These are phyloP conservation scores for Thermomyces lanuginosus DNA, from an alignment of 2,329 filamentous ascomycete genomes.

Conservation along the genomic window DNA sequence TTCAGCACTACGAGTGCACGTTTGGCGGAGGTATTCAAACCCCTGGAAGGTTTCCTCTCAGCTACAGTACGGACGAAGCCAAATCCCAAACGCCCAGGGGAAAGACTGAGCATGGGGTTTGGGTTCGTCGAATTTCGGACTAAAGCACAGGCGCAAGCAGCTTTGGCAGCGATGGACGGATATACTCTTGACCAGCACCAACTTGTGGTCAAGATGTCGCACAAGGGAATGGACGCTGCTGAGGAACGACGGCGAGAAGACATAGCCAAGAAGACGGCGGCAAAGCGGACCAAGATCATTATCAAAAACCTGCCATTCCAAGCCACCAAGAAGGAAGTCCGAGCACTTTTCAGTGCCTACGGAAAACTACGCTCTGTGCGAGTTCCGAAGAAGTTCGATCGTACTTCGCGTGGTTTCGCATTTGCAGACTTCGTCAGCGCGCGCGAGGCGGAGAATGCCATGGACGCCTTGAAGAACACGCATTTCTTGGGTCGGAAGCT, in stretches of 20 bases:
- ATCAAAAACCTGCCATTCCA: slow-evolving; percentile 98
- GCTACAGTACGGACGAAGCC: slow-evolving; percentile 84
- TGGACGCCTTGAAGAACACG: slow-evolving; percentile 80
- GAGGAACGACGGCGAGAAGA: slow-evolving; percentile 75
- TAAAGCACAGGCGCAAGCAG: slow-evolving; percentile 62
- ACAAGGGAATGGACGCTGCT: slow-evolving; percentile 72
- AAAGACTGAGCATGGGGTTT: slow-evolving; percentile 90
- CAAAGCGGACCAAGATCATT: slow-evolving; percentile 75
- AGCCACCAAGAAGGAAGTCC: slow-evolving; percentile 80
- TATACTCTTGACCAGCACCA: slow-evolving; percentile 75
- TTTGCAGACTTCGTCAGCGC: slow-evolving; percentile 92
- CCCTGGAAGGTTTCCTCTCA: slow-evolving; percentile 74
- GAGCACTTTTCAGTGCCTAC: slow-evolving; percentile 71
- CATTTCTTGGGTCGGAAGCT: slow-evolving; percentile 81
- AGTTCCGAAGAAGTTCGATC: slow-evolving; percentile 88
- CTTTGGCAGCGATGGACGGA: slow-evolving; percentile 73
- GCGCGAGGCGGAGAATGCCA: slow-evolving; percentile 76
- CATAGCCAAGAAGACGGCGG: slow-evolving; percentile 60
- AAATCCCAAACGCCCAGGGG: slow-evolving; percentile 76
- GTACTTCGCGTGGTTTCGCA: slow-evolving; percentile 75
- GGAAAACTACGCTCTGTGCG: slow-evolving; percentile 84
- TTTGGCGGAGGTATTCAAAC: slow-evolving; percentile 60
- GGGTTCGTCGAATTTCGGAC: slow-evolving; percentile 81
- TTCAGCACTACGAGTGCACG: slow-evolving; percentile 69
- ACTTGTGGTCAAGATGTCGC: slow-evolving; percentile 68